These are phyloP conservation scores for Capsella rubella DNA, from an alignment of 441 rosid genomes.

Conservation along the genomic window DNA sequence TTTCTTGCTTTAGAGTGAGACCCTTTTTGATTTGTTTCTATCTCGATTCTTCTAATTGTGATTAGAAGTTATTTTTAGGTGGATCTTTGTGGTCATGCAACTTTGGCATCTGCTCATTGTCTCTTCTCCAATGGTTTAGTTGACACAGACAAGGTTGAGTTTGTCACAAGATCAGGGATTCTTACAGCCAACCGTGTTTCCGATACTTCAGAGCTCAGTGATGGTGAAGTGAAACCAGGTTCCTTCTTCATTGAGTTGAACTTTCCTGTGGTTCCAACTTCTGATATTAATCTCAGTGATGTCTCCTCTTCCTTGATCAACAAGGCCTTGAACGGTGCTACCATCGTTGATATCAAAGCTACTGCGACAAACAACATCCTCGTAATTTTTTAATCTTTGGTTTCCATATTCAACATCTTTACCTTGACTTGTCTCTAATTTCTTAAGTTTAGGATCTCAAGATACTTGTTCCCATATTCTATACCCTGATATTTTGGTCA, in stretches of 20 bases:
- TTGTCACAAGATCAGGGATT: slow-evolving; percentile 71
- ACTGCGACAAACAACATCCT: slow-evolving; percentile 55
- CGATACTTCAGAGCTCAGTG: not conserved
- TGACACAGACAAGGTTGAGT: slow-evolving; percentile 63
- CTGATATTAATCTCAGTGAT: slow-evolving; percentile 45
- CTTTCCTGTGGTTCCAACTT: slow-evolving; percentile 53
- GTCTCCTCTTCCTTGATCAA: slow-evolving; percentile 43
- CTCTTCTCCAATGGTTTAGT: slow-evolving; percentile 65
- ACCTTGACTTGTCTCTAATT: slow-evolving; percentile 36
- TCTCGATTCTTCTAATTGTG: too few relatives aligned
- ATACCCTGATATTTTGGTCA: too few relatives aligned
- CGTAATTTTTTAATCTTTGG: slow-evolving; percentile 52
- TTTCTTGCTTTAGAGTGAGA: not conserved
- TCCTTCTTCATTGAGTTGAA: slow-evolving; percentile 59
- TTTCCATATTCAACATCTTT: slow-evolving; percentile 40
- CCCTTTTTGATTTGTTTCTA: slow-evolving; percentile 4
- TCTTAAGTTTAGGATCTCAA: slow-evolving; percentile 50
- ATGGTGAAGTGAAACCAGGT: slow-evolving; percentile 1
- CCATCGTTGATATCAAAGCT: slow-evolving; percentile 59
- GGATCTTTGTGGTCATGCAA: slow-evolving; percentile 82
- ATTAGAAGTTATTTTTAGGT: slow-evolving; percentile 47
- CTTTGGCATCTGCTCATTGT: slow-evolving; percentile 76
- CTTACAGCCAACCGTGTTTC: slow-evolving; percentile 64
- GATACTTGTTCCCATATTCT: slow-evolving; percentile 16
- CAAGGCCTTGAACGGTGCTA: slow-evolving; percentile 60